Evolutionary conservation across 305 asterid species (phyloP), one percentile per base, ranked within the genome.

Genomic region (Solanum aculeatissimum): DNA sequence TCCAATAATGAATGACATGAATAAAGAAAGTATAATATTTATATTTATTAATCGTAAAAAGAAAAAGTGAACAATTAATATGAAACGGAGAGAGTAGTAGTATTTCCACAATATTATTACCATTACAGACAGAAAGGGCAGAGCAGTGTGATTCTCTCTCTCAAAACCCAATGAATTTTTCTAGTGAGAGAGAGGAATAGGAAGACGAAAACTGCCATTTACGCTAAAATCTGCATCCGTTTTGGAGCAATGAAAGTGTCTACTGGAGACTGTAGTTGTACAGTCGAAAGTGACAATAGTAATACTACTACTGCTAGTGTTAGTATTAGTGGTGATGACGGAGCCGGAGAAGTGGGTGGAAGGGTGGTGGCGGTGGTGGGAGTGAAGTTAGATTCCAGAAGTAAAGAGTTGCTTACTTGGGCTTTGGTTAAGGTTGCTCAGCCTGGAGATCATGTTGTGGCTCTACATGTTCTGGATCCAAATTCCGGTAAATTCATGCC

Each of bases 331-430:
- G 27, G 7, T 58, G 54, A 16, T 43, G n/a, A 12, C n/a, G 29
- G 40, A 11, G 51, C 27, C 25, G 84, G 38, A 40, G 78, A 11
- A 11, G 89, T 62, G 42, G 88, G 87, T 18, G 93, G 87, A 7
- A 89, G 88, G 47, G 92, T 92, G 71, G 93, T 92, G 88, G 97
- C 95, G 88, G 95, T 94, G 79, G 99, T 96, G 40, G 98, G 95
- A 81, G 97, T 96, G 87, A 92, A 88, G 90, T 85, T 93, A 75
- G 98, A 96, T 87, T 84, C 92, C 0, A 90, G 91, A 83, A 93
- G 98, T 83, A 94, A 86, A 65, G 98, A 96, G 93, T 68, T 94
- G 89, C 91, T 96, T 77, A 96, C 98, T 35, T 96, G 98, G 98
- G 93, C 97, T 65, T 87, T 94, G 82, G 97, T 94, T 74, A 96